These are phyloP conservation scores for Liquidambar formosana DNA, from an alignment of 164 flowering plant genomes.

Conservation along the genomic window DNA sequence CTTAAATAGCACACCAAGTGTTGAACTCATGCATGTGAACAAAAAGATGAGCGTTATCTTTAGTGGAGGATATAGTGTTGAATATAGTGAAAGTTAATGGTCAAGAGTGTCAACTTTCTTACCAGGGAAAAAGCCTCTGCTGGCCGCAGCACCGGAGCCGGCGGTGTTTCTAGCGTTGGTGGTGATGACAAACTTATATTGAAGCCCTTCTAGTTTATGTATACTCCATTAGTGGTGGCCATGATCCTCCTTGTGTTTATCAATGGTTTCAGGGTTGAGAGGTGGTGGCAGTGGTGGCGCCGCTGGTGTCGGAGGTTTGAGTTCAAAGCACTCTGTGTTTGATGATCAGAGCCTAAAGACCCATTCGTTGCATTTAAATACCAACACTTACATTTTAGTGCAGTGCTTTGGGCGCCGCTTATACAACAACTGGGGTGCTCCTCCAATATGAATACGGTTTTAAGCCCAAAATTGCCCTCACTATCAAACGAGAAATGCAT, in stretches of 20 bases:
- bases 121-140: constrained; percentile 10
- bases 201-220: neutral
- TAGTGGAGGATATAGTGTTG: neutral
- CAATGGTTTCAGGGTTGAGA: constrained; percentile 12
- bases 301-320: neutral
- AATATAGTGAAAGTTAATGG: neutral
- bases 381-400: neutral
- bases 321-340: too few species aligned
- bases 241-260: neutral
- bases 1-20: constrained; percentile 48
- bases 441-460: too few species aligned
- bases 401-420: too few species aligned
- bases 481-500: neutral
- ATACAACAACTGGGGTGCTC: too few species aligned
- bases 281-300: constrained; percentile 4
- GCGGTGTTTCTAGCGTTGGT: neutral
- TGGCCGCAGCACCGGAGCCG: neutral
- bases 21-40: constrained; percentile 43
- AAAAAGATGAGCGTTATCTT: constrained; percentile 8
- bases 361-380: constrained; percentile 1
- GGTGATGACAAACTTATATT: neutral
- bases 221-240: constrained; percentile 1
- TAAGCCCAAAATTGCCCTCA: neutral
- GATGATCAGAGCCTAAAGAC: too few species aligned
- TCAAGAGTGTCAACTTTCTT: neutral